Conservation (phyloP, 805 yeast species). For the Teunomyces kruisii region DNA sequence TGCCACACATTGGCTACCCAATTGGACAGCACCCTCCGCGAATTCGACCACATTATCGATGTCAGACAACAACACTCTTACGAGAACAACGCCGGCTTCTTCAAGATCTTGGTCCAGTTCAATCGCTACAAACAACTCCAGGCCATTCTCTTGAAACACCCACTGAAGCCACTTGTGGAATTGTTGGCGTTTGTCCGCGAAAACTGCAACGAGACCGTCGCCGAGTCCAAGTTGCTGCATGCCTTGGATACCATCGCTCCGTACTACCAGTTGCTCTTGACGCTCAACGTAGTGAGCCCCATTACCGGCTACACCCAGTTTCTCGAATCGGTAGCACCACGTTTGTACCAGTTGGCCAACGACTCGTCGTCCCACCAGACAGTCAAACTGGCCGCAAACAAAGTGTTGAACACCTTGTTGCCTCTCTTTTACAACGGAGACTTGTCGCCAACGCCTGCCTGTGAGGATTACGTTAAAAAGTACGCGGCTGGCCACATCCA, state of each 20-base stretch:
- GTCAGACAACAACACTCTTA: conserved; percentile 5
- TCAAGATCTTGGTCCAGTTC: conserved; percentile 22
- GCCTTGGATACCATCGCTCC: conserved; percentile 3
- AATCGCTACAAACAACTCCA: conserved; percentile 23
- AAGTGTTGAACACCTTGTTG: conserved; percentile 6
- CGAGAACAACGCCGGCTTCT: conserved; percentile 11
- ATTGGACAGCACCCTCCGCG: conserved; percentile 16
- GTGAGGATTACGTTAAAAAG: not conserved
- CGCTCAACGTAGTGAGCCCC: conserved; percentile 1
- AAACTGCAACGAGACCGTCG: conserved; percentile 2
- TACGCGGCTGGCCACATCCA: not conserved
- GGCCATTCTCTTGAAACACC: conserved; percentile 14
- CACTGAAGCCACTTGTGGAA: conserved; percentile 7
- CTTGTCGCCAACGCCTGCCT: not conserved
- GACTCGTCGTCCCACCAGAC: not conserved
- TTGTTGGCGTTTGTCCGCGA: conserved; percentile 9
- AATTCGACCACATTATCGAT: conserved; percentile 16
- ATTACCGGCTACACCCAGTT: conserved; percentile 5
- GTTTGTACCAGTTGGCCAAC: not conserved
- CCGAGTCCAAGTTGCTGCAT: not conserved
- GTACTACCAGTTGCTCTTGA: conserved; percentile 7
- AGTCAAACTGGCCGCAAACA: conserved; percentile 3
- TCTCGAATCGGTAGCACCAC: conserved; percentile 4
- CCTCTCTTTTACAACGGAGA: conserved; percentile 7
- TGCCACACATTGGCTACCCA: conserved; percentile 16